These are phyloP conservation scores for Antarctomyces pellizariae DNA, from an alignment of 495 filamentous ascomycete species.

Conservation along the genomic window DNA sequence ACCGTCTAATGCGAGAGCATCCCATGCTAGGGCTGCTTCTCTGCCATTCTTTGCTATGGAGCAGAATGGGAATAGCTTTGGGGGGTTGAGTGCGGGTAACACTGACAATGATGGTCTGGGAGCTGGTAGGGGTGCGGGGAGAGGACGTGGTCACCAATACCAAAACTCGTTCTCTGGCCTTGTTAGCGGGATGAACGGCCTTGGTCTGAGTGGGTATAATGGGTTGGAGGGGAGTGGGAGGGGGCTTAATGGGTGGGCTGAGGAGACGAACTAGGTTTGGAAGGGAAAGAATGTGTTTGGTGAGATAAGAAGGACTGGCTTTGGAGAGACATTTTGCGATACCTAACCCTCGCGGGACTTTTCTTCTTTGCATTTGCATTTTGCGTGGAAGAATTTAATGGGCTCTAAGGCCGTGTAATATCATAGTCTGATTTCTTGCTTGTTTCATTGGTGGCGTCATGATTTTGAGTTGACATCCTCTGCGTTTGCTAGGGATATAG, in stretches of 20 bases:
- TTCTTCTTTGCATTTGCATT: too few species aligned
- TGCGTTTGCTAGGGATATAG: too few species aligned
- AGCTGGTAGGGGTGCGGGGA: constrained; percentile 11
- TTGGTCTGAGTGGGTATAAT: constrained; percentile 25
- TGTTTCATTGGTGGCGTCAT: too few species aligned
- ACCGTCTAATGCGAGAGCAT: constrained; percentile 40
- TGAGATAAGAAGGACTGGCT: background rate
- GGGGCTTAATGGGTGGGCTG: constrained; percentile 28
- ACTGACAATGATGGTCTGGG: constrained; percentile 15
- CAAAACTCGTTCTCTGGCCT: constrained; percentile 29
- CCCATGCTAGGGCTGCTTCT: constrained; percentile 68
- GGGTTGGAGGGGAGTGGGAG: constrained; percentile 4
- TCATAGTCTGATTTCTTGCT: too few species aligned
- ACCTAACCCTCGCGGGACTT: too few species aligned
- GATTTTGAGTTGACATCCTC: too few species aligned
- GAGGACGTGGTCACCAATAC: constrained; percentile 24
- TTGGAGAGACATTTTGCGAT: too few species aligned
- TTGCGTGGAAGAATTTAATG: too few species aligned
- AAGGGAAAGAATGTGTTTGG: background rate
- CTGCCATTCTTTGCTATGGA: constrained; percentile 37
- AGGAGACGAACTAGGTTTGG: constrained; percentile 14
- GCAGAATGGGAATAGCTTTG: constrained; percentile 12
- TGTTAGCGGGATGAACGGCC: constrained; percentile 25
- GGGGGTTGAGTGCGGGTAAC: constrained; percentile 8
- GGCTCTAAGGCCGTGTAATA: too few species aligned